Percentiles rank a stretch among this genome's conserved stretches.
Evolutionary conservation across 169 alveolate species (phyloP).

Genomic region (Plasmodium knowlesi): DNA sequence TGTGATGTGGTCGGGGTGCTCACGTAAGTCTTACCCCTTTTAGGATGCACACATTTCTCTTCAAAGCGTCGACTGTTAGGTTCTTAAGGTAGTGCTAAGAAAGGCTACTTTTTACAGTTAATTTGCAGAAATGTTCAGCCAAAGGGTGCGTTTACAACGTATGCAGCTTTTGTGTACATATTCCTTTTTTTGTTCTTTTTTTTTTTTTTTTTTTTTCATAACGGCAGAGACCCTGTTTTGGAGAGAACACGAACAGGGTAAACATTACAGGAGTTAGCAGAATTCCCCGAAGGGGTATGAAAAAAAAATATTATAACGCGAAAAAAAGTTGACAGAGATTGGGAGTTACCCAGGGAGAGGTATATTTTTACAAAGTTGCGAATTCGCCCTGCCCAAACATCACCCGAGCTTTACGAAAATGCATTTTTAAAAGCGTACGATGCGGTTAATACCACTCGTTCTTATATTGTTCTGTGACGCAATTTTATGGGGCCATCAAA

Average conservation of each 20-base stretch:
- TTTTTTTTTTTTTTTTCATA: not conserved
- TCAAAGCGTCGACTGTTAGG: not conserved
- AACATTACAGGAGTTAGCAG: not conserved
- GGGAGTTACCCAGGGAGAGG: not conserved
- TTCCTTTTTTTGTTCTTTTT: not conserved
- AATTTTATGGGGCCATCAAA: constrained; percentile 22
- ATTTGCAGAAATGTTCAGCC: not conserved
- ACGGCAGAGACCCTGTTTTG: not conserved
- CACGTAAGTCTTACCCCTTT: not conserved
- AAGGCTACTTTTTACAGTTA: not conserved
- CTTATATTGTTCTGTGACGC: not conserved
- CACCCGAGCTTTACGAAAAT: constrained; percentile 7
- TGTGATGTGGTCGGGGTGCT: not conserved
- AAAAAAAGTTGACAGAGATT: not conserved
- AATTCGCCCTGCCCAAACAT: not conserved
- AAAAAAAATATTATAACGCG: not conserved
- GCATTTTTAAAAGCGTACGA: constrained; percentile 38
- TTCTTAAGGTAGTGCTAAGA: not conserved
- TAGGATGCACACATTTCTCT: not conserved
- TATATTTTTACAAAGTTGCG: not conserved
- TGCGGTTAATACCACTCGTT: constrained; percentile 33
- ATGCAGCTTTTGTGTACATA: not conserved
- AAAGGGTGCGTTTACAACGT: not conserved
- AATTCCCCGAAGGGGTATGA: not conserved
- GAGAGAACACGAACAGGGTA: not conserved